A percentile compares a stretch with the other conserved stretches of the same genome.
These are phyloP conservation scores for Nissolia schottii DNA, from an alignment of 306 rosid genomes.

Conservation along the genomic window DNA sequence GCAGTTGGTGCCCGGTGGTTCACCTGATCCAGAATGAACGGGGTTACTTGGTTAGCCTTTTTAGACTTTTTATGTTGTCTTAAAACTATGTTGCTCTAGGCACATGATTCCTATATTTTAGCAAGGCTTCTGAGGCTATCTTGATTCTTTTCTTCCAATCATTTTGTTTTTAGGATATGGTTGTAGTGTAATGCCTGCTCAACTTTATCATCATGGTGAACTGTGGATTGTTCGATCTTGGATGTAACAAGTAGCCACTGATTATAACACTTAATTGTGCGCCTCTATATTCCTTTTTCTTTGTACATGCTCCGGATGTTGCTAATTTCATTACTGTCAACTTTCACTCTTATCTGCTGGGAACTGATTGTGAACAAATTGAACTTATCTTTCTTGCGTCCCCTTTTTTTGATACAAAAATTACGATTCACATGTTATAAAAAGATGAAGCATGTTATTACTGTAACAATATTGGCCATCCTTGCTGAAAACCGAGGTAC, in stretches of 20 bases:
- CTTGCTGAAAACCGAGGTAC: too few relatives aligned
- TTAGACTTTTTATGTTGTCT: not conserved
- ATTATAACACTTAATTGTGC: not conserved
- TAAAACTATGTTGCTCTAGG: conserved; percentile 19
- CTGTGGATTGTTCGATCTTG: not conserved
- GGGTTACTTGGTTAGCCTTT: not conserved
- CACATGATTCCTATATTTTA: conserved; percentile 34
- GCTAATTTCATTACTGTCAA: not conserved
- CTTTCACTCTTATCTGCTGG: not conserved
- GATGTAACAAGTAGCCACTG: conserved; percentile 16
- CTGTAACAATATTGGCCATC: too few relatives aligned
- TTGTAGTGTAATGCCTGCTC: conserved; percentile 25
- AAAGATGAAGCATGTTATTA: too few relatives aligned
- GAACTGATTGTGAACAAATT: not conserved
- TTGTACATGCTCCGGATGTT: not conserved
- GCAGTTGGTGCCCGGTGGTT: conserved; percentile 89
- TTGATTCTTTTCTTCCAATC: not conserved
- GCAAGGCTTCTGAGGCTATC: conserved; percentile 28
- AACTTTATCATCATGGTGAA: conserved; percentile 17
- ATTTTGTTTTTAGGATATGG: conserved; percentile 21
- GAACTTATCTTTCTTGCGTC: not conserved
- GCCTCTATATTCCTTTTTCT: not conserved
- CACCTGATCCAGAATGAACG: conserved; percentile 73
- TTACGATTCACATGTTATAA: too few relatives aligned
- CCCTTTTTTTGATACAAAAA: too few relatives aligned